Base-by-base conservation (phyloP, 1,284 basidiomycete species). In the Tilletia walkeri region DNA sequence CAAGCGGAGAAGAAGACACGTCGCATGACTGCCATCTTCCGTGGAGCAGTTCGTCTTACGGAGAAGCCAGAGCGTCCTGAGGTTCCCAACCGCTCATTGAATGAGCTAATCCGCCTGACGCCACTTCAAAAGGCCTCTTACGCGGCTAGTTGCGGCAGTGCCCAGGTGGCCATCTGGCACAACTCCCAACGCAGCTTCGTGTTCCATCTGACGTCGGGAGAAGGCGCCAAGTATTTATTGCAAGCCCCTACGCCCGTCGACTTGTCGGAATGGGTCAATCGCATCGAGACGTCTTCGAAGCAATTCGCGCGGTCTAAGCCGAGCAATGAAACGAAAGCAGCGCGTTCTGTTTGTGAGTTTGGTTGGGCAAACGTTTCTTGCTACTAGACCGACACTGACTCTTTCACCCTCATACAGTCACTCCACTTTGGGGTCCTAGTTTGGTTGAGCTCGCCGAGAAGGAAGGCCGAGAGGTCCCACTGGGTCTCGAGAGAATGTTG, bases 11-110 rank as follows among this genome's bases (percentile, higher is more conserved):
- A 73, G 68, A 72, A 75, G 36, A 71, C 78, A 6, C 72, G 79
- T n/a, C 75, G 80, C 18, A 79, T 81, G 79, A 81, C 80, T 0
- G 78, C 80, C 24, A 72, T 81, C n/a, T 80, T 80, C 77, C 76
- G 80, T 14, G 78, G 78, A 18, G 79, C 79, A 12, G 76, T 80
- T 0, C 73, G 80, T 16, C 78, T 80, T 45, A 69, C 72, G 2
- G 75, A 80, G 50, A 75, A 76, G 73, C 70, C 69, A 1, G 74
- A 78, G 18, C 59, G 54, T 16, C 16, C 56, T 39, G 67, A 65
- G n/a, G 45, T 47, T 18, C 18, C 70, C 16, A 41, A 54, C 12
- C 47, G 59, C 20, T 36, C 68, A n/a, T 39, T 49, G 36, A 59
- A 68, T 7, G 78, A 79, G 68, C 69, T 80, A 45, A 73, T 80